Evolutionary conservation across 2,329 filamentous ascomycete genomes (phyloP), one percentile per base, ranked within the genome.

Genomic region (Diplodia seriata): DNA sequence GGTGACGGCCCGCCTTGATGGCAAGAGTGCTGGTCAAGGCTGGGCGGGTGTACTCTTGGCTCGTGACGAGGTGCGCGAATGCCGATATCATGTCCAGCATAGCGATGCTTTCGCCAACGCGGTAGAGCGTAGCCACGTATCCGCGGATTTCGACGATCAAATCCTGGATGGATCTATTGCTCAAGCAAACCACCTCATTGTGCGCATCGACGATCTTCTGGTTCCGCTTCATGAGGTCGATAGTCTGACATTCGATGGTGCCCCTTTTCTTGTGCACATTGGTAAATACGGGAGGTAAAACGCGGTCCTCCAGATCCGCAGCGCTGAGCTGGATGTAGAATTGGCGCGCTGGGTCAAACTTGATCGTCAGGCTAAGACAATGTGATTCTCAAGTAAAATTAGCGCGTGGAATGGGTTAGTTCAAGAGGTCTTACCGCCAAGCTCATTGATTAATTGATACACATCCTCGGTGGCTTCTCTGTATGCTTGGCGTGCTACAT

Each of bases 401-500:
- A 59, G 23, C 12, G 15, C 12, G 15, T 63, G 7, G 38, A 18
- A n/a, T 20, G 20, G 11, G 38, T 29, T 14, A 9, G 23, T 6
- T 14, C 6, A 9, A 50, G 26, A n/a, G 3, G 36, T 70, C 81
- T 67, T 77, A 91, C 92, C 83, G 70, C 87, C 87, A 12, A 97
- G 78, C 18, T 88, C 85, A 26, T 87, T 84, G 2, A 94, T 84
- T 75, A 94, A 87, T 63, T 90, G 84, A 71, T 90, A 86, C 4
- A 92, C 87, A 76, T 97, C 92, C 59, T 90, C 87, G 5, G 90
- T 95, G 1, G 91, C 88, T 76, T 98, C 94, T 73, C 95, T 96
- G 80, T 95, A 97, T 0, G 92, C 93, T 73, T 93, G 90, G 5
- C 94, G 87, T 40, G 93, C 92, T 47, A 97, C 91, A 78, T 97